Evolutionary conservation across 1,284 basidiomycete genomes (phyloP), one percentile per base, ranked within the genome.

Genomic region (Ceratobasidium sp.): DNA sequence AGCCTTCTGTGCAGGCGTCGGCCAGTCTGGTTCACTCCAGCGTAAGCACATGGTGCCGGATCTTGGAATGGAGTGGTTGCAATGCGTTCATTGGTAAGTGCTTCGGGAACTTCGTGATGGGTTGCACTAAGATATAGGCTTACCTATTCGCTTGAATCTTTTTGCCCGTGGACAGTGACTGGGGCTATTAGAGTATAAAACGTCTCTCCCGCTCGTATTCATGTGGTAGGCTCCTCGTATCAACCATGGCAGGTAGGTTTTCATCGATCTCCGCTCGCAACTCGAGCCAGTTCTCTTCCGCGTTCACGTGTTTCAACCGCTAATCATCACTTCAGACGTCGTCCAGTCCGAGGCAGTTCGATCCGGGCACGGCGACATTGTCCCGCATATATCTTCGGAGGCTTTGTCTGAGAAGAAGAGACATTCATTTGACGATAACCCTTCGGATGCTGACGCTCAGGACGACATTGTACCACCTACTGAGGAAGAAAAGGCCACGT

Each of bases 401-500:
- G 53, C 53, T 55, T 23, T 55, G n/a, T 55, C 53, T 20, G 53
- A 55, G n/a, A 55, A 55, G n/a, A 55, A 55, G n/a, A 20, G n/a
- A n/a, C n/a, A 55, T 9, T 20, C n/a, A 20, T 20, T 55, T n/a
- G 53, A 55, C 53, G n/a, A 55, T 33, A 33, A 33, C 53, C n/a
- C 53, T 55, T 20, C n/a, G n/a, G n/a, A 55, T 55, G 53, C 18
- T 12, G 46, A 49, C 20, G n/a, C n/a, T 55, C 53, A 20, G 53
- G 53, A 55, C 7, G 61, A 66, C n/a, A 40, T 76, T 13, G 39
- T 76, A 2, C 3, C 64, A 6, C 75, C 75, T 4, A 77, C 75
- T 12, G 75, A 77, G 28, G 75, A 68, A 55, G 75, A 77, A 23
- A 56, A 23, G 26, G 33, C 42, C 9, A 49, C 75, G 2, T 42